These are phyloP conservation scores for Diaporthe citriasiana DNA, from an alignment of 2,329 filamentous ascomycete species.

Conservation along the genomic window DNA sequence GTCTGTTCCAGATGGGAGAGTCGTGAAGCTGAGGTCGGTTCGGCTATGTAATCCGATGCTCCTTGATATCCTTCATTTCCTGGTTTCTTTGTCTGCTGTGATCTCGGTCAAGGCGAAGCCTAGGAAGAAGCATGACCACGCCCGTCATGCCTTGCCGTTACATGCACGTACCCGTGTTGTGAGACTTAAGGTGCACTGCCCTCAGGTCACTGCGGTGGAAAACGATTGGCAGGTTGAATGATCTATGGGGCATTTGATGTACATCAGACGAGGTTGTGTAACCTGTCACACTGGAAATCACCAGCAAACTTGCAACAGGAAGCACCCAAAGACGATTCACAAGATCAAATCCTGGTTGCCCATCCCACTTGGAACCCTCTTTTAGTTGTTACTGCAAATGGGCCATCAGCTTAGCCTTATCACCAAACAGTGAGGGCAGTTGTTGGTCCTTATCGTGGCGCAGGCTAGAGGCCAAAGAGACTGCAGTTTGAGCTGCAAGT, in stretches of 20 bases:
- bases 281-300: slow-evolving; percentile 30
- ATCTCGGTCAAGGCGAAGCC: slow-evolving; percentile 10
- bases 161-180: slow-evolving; percentile 14
- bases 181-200: not conserved
- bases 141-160: not conserved
- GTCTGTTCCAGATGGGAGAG: not conserved
- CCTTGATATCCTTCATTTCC: slow-evolving; percentile 1
- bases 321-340: not conserved
- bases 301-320: slow-evolving; percentile 37
- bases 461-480: not conserved
- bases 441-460: not conserved
- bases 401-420: not conserved
- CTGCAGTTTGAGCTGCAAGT: not conserved
- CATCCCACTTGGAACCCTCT: not conserved
- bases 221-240: not conserved
- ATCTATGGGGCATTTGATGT: not conserved
- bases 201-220: not conserved
- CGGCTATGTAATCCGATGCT: not conserved
- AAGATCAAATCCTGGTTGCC: not conserved
- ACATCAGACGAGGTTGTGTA: slow-evolving; percentile 23
- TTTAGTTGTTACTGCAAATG: not conserved
- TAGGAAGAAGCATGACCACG: not conserved
- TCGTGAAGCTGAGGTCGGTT: not conserved
- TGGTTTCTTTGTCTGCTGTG: slow-evolving; percentile 1
- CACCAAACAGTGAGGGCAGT: not conserved